These are phyloP conservation scores for Candida multigemmis DNA, from an alignment of 805 yeast species.

Conservation along the genomic window DNA sequence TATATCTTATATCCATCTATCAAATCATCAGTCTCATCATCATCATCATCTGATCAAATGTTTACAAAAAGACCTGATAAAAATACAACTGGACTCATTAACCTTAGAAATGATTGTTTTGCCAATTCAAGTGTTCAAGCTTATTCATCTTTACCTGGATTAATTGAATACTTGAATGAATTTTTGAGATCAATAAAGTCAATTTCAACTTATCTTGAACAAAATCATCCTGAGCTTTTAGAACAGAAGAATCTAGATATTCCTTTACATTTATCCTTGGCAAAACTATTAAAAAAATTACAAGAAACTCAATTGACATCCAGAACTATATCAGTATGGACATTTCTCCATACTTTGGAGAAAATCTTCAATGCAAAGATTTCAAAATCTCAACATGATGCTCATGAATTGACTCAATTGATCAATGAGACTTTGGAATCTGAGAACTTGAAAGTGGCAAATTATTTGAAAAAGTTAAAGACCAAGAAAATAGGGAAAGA, in stretches of 20 bases:
- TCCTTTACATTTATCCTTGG: slow-evolving; percentile 50
- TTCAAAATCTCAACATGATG: slow-evolving; percentile 80
- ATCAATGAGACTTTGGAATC: slow-evolving; percentile 68
- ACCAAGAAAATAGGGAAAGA: no score
- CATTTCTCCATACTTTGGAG: slow-evolving; percentile 67
- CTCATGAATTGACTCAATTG: slow-evolving; percentile 83
- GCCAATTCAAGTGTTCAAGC: slow-evolving; percentile 88
- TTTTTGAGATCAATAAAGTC: slow-evolving; percentile 9
- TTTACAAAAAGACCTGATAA: slow-evolving; percentile 55
- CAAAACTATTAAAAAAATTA: slow-evolving; percentile 42
- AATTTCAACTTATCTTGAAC: slow-evolving; percentile 1
- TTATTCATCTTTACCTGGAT: slow-evolving; percentile 49
- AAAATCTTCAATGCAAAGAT: slow-evolving; percentile 62
- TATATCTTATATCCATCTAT: slow-evolving; percentile 3
- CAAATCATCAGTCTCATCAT: slow-evolving; percentile 1
- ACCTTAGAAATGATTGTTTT: slow-evolving; percentile 82
- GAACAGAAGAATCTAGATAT: slow-evolving; percentile 22
- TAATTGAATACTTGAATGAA: slow-evolving; percentile 47
- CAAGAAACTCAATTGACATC: slow-evolving; percentile 52
- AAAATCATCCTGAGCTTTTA: slow-evolving; percentile 1
- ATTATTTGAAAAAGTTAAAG: slow-evolving; percentile 15
- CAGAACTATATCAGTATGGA: slow-evolving; percentile 65
- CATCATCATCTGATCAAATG: slow-evolving; percentile 12
- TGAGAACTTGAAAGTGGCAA: slow-evolving; percentile 44
- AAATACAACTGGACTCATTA: slow-evolving; percentile 74